Conservation (phyloP, 2,329 filamentous ascomycete genomes). For the Gnomoniopsis smithogilvyi region DNA sequence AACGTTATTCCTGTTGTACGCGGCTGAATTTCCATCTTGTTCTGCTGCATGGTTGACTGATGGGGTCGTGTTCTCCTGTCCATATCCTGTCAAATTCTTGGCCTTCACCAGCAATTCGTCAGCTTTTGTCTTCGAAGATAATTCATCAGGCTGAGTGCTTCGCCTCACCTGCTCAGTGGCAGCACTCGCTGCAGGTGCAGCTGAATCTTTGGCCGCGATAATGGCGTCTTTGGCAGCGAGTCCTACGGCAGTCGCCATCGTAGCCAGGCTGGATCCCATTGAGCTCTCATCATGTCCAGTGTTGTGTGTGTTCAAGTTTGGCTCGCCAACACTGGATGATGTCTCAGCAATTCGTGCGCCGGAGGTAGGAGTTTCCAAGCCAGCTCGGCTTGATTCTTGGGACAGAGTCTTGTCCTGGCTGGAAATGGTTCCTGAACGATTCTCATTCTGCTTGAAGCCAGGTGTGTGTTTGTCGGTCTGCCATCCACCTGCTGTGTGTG, state of each 20-base stretch:
- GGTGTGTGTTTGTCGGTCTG: neutral
- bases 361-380: neutral
- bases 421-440: neutral
- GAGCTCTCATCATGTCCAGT: neutral
- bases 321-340: neutral
- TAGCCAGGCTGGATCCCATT: neutral
- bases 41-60: neutral
- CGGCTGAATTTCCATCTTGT: neutral
- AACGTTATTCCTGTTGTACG: neutral
- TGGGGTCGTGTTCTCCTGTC: neutral
- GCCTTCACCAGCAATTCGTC: neutral
- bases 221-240: conserved; percentile 3
- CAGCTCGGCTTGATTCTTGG: neutral
- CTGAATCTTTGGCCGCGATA: conserved; percentile 2
- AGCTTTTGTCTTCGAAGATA: neutral
- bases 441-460: neutral
- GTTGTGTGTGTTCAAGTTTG: neutral
- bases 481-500: neutral
- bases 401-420: neutral
- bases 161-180: conserved; percentile 2
- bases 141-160: neutral
- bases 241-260: neutral
- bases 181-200: conserved; percentile 1
- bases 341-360: neutral
- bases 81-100: neutral